Conservation (phyloP, 352 stramenopile genomes). For the Phytophthora pluvialis region DNA sequence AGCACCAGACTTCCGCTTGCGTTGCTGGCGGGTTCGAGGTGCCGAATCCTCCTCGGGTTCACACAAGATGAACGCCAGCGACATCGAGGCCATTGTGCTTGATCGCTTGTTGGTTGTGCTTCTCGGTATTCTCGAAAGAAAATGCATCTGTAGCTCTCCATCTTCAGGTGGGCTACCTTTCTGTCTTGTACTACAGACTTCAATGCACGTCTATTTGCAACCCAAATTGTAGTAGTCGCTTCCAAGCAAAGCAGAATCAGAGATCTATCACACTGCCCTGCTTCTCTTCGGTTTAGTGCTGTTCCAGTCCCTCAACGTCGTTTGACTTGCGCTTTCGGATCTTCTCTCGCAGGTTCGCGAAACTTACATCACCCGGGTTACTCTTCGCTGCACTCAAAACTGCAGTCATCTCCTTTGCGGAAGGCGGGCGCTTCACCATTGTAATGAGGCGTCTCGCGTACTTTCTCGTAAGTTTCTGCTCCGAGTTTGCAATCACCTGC, state of each 20-base stretch:
- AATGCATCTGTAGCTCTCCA: slow-evolving; percentile 22
- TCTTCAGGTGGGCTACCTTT: slow-evolving; percentile 13
- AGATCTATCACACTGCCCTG: slow-evolving; percentile 5
- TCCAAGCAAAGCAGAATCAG: not conserved
- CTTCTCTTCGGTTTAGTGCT: slow-evolving; percentile 18
- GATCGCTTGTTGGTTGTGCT: slow-evolving; percentile 2
- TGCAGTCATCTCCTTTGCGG: slow-evolving; percentile 22
- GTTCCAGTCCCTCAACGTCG: slow-evolving; percentile 35
- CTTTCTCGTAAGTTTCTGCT: slow-evolving; percentile 87
- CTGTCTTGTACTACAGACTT: slow-evolving; percentile 6
- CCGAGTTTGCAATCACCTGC: slow-evolving; percentile 75
- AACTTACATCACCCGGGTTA: slow-evolving; percentile 53
- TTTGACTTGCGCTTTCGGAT: slow-evolving; percentile 75
- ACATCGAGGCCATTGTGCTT: slow-evolving; percentile 46
- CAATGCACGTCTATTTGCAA: slow-evolving; percentile 13
- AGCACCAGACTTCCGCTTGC: slow-evolving; percentile 1
- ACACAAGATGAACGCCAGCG: slow-evolving; percentile 44
- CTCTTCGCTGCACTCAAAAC: slow-evolving; percentile 17
- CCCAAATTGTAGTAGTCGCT: slow-evolving; percentile 11
- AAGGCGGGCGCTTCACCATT: slow-evolving; percentile 76
- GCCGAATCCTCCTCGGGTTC: slow-evolving; percentile 2
- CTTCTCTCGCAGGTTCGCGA: slow-evolving; percentile 76
- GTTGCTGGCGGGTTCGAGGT: slow-evolving; percentile 7
- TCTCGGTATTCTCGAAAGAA: slow-evolving; percentile 16
- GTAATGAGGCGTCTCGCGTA: slow-evolving; percentile 87